Base-by-base conservation (phyloP, 208 protist genomes). In the Trypanosoma mega region DNA sequence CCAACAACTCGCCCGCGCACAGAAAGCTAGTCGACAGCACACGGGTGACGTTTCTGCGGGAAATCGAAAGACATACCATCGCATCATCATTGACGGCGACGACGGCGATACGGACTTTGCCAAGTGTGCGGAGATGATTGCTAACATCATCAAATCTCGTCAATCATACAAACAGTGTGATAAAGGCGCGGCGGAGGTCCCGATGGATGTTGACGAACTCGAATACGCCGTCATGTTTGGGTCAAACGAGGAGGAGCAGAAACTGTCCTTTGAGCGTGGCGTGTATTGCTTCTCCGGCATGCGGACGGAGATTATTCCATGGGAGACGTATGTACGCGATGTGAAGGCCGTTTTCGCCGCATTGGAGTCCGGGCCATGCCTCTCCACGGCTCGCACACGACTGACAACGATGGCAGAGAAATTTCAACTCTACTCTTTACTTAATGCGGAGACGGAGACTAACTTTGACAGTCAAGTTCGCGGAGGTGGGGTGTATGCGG, bases 341-440 rank as follows among this genome's bases (percentile, higher is more conserved):
- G 74, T 95, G 9, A 55, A 69, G 8, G 59, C 67, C 0, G 74
- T 91, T 14, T 95, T 85, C 58, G 67, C 56, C 12, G 81, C 74
- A 27, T 90, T 95, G 50, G 89, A 95, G 48, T 89, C 79, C 45
- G 89, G 89, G 12, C 89, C 89, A 8, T 95, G 89, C 64, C 80
- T 95, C 43, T 91, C 83, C 39, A 85, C 80, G 6, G 85, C 81
- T 9, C 76, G 85, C 45, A 80, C 72, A 39, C 85, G 89, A 24
- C 73, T 95, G 9, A 90, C 75, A 9, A 74, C 83, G 21, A 73
- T 95, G 33, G 65, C 74, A 0, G 74, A 93, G 48, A 95, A 95
- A 58, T 92, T 90, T 39, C 76, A 86, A 31, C 76, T 95, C 7
- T 93, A 93, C 72, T 73, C 72, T 31, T 63, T 95, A 20, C 55